These are phyloP conservation scores for Blastobotrys arbuscula DNA, from an alignment of 1,139 yeast genomes.

Conservation along the genomic window DNA sequence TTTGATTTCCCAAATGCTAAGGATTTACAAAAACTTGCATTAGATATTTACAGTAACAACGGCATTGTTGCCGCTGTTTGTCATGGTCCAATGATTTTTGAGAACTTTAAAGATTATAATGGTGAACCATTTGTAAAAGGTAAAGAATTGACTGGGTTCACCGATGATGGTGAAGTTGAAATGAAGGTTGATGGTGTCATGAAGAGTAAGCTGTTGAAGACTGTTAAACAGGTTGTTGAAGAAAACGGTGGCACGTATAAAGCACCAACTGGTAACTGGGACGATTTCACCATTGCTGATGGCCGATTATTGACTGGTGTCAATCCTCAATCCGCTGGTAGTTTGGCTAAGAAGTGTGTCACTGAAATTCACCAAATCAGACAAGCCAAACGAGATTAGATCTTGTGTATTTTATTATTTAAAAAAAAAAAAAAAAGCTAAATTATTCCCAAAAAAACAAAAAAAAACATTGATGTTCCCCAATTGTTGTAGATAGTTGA, in stretches of 20 bases:
- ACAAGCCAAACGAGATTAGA: not conserved
- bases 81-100: conserved; percentile 59
- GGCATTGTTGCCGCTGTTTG: conserved; percentile 61
- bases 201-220: conserved; percentile 33
- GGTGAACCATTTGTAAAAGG: conserved; percentile 47
- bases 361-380: conserved; percentile 1
- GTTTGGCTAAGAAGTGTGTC: conserved; percentile 8
- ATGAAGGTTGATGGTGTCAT: conserved; percentile 39
- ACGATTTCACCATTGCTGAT: conserved; percentile 45
- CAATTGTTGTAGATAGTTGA: no score
- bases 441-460: no score
- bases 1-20: conserved; percentile 52
- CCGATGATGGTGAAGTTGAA: conserved; percentile 47
- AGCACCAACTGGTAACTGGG: conserved; percentile 50
- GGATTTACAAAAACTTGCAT: conserved; percentile 43
- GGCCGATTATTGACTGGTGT: conserved; percentile 56
- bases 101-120: conserved; percentile 40
- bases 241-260: conserved; percentile 42
- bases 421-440: not conserved
- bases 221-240: conserved; percentile 36
- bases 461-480: no score
- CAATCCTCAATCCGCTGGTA: conserved; percentile 53
- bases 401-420: not conserved
- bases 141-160: conserved; percentile 55
- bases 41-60: conserved; percentile 43